Conservation (phyloP, 352 stramenopile species). For the Phytopythium ostracodes region DNA sequence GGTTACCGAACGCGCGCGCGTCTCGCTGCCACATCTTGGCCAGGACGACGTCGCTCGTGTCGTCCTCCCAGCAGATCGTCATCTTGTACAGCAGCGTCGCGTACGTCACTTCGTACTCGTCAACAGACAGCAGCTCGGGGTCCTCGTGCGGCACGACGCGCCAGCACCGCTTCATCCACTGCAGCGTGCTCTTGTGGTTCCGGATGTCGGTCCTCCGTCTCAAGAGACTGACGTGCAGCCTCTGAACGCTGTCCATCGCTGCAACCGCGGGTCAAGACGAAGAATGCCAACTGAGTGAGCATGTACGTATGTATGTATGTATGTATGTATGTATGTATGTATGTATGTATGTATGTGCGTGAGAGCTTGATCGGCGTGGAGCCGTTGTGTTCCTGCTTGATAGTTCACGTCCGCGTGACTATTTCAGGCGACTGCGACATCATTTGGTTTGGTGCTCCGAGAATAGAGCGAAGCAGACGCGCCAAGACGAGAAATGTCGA, state of each 20-base stretch:
- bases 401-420: not conserved
- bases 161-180: constrained; percentile 46
- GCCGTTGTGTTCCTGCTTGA: not conserved
- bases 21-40: constrained; percentile 49
- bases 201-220: constrained; percentile 45
- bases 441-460: not conserved
- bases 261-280: not conserved
- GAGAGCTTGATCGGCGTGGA: not conserved
- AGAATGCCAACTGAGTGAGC: not conserved
- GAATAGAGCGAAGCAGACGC: not conserved
- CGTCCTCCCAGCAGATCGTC: constrained; percentile 61
- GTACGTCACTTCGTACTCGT: constrained; percentile 48
- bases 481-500: not conserved
- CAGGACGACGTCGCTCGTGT: constrained; percentile 37
- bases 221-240: constrained; percentile 35
- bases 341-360: not conserved
- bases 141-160: constrained; percentile 16
- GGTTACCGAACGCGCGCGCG: constrained; percentile 19
- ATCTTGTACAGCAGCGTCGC: constrained; percentile 52
- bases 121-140: constrained; percentile 15
- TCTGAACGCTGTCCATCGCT: constrained; percentile 34
- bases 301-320: not conserved
- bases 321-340: not conserved
- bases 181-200: constrained; percentile 26
- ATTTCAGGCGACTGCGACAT: not conserved